Percentiles rank a stretch among this genome's conserved stretches.
Evolutionary conservation across 768 basidiomycete species (phyloP).

Genomic region (Lactarius pseudohatsudake): DNA sequence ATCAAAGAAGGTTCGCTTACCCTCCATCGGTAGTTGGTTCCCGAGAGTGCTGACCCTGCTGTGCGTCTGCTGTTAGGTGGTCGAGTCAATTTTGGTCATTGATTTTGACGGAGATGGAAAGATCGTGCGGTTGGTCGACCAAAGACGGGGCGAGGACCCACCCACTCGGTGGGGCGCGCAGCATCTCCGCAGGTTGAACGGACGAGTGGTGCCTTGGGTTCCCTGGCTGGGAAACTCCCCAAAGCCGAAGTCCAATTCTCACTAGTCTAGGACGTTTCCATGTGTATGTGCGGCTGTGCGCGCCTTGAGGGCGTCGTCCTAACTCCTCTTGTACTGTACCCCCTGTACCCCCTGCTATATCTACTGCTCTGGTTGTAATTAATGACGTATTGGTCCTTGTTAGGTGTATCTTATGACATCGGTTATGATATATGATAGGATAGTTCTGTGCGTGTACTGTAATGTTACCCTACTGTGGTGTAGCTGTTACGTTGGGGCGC

Average conservation of each 20-base stretch:
- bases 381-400: not conserved
- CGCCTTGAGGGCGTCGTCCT: not conserved
- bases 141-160: slow-evolving; percentile 57
- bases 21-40: not conserved
- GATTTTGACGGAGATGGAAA: slow-evolving; percentile 66
- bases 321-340: not conserved
- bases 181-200: slow-evolving; percentile 50
- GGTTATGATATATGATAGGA: too few species aligned
- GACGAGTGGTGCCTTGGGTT: slow-evolving; percentile 49
- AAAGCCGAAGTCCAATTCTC: slow-evolving; percentile 32
- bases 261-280: slow-evolving; percentile 12
- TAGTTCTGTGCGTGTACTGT: not conserved
- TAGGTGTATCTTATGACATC: not conserved
- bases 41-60: not conserved
- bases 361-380: not conserved
- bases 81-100: slow-evolving; percentile 60
- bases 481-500: not conserved
- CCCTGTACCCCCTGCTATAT: not conserved
- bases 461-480: slow-evolving; percentile 1
- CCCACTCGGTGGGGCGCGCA: slow-evolving; percentile 50
- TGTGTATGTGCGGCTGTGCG: not conserved
- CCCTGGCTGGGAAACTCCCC: slow-evolving; percentile 58
- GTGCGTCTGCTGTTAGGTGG: slow-evolving; percentile 39
- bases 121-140: slow-evolving; percentile 57
- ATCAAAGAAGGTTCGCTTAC: slow-evolving; percentile 46